Evolutionary conservation across 768 basidiomycete species (phyloP), one percentile per base, ranked within the genome.

Genomic region (Exsudoporus frostii): DNA sequence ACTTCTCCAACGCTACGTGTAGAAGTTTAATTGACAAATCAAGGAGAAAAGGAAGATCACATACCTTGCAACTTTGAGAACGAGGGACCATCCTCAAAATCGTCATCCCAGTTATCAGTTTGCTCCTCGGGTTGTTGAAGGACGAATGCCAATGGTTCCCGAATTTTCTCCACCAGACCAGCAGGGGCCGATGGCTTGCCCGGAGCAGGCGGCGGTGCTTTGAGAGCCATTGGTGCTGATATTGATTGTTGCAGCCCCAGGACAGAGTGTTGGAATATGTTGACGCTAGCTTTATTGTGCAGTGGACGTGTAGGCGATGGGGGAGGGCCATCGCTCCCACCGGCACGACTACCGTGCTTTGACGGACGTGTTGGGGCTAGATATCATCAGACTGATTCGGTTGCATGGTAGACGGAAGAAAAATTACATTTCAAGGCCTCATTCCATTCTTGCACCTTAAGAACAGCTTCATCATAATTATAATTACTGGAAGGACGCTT

Each of bases 401-500:
- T 15, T 48, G 48, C 32, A 40, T 29, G 11, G 47, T 59, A 41
- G 20, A 71, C 71, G 51, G 46, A 20, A 46, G 44, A 17, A 29
- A 11, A 43, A 5, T 63, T 67, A 94, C 92, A 93, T 71, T 91
- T 93, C 53, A 98, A 74, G 1, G 95, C 96, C 68, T 98, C 92
- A 63, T 99, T 99, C 95, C 96, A 99, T 70, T 98, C 92, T 70
- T 98, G 96, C 24, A 99, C 96, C 67, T 91, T 86, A 60, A 92
- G 76, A 32, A 99, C 91, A 19, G 90, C 93, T 63, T 98, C 92
- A 58, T 98, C 93, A 62, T 88, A 97, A 65, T 91, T 91, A 66
- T 90, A 92, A 64, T 90, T 93, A 64, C 84, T 85, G 45, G 75
- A 53, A 13, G 86, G 84, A n/a, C 80, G 74, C 51, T 69, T 72